Evolutionary conservation across 2,329 filamentous ascomycete genomes (phyloP), one percentile per base, ranked within the genome.

Genomic region (Verticillium tricorpus): DNA sequence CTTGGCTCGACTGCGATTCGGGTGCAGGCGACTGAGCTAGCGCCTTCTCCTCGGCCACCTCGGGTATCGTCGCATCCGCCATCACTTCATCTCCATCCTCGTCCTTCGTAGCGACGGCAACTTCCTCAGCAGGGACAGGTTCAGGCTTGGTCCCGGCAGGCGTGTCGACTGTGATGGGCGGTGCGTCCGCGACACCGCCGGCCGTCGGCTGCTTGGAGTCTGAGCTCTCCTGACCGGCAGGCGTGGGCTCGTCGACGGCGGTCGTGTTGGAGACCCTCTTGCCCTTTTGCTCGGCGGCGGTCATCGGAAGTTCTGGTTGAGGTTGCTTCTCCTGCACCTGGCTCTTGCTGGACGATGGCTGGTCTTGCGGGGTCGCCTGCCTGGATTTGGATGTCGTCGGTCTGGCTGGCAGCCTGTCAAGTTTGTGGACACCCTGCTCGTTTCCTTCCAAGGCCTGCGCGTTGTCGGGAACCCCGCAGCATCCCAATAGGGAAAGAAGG

Each of bases 51-150:
- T 60, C 61, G 14, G 68, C 77, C 59, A 86, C 82, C 60, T 81
- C 80, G 39, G 79, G 71, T 62, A 82, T 80, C 34, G 84, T 82
- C 52, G 80, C 81, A 72, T 91, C 89, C 39, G 82, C 80, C 85
- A 92, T 91, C 61, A 87, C 82, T 60, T 89, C 80, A 72, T 92
- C 88, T 31, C 85, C 82, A 67, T 88, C 85, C 4, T 83, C 73
- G 64, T 80, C 74, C 65, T 77, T 79, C 55, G 57, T 63, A 50
- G 40, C 32, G 19, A 25, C 14, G 25, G 31, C n/a, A 56, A 8
- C 28, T 17, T 58, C 61, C 19, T 63, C 66, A 58, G 64, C 56
- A 14, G 64, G 57, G 25, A 60, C 56, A 34, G 69, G 67, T 8
- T 69, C 65, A 6, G 66, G 77, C 61, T 60, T 65, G 17, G 57